These are phyloP conservation scores for Solanum habrochaites DNA, from an alignment of 257 asterid species.

Conservation along the genomic window DNA sequence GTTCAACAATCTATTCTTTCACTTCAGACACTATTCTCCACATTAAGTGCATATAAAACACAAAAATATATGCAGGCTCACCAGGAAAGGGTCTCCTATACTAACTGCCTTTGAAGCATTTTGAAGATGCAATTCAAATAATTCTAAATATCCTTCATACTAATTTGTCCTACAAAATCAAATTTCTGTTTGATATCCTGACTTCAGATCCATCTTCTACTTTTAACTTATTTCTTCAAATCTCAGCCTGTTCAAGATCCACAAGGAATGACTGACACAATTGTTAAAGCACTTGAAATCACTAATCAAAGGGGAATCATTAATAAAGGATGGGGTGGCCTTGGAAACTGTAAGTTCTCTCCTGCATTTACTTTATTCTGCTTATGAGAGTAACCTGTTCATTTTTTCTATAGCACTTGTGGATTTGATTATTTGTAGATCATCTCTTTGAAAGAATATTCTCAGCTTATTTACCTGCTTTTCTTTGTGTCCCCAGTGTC, in stretches of 20 bases:
- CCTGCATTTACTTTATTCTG: background rate
- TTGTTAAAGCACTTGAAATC: slow-evolving; percentile 65
- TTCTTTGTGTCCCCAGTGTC: slow-evolving; percentile 34
- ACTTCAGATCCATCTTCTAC: background rate
- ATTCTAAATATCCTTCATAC: background rate
- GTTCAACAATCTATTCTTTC: background rate
- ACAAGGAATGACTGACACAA: slow-evolving; percentile 60
- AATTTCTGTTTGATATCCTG: background rate
- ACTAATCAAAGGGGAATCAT: slow-evolving; percentile 88
- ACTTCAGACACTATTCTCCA: background rate
- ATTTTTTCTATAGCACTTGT: background rate
- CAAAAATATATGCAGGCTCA: background rate
- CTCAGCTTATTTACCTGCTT: background rate
- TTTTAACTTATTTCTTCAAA: background rate
- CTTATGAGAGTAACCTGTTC: background rate
- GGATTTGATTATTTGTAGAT: background rate
- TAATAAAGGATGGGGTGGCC: slow-evolving; percentile 96
- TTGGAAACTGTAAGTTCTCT: slow-evolving; percentile 49
- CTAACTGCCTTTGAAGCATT: background rate
- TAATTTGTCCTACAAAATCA: background rate
- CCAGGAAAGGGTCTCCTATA: background rate
- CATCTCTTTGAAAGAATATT: background rate
- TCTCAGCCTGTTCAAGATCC: slow-evolving; percentile 88
- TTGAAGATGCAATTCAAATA: background rate
- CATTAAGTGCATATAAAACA: background rate